Evolutionary conservation across 1,284 basidiomycete species (phyloP).

Genomic region (Rhodotorula mucilaginosa): DNA sequence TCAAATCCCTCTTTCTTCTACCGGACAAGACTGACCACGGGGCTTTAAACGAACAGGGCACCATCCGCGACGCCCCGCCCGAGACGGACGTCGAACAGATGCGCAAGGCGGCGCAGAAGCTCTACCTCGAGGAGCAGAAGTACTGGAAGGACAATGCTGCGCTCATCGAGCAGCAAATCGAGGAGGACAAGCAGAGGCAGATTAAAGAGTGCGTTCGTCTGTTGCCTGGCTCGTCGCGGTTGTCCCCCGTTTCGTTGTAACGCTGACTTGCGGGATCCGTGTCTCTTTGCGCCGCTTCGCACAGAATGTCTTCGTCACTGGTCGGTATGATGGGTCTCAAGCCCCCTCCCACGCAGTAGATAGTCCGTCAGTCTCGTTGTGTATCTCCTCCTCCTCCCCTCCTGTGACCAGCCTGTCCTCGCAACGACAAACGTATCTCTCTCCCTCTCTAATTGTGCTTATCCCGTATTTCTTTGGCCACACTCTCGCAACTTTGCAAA

Average conservation of each 20-base stretch:
- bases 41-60: not conserved
- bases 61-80: conserved; percentile 45
- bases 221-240: not conserved
- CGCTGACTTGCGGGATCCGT: not conserved
- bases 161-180: conserved; percentile 71
- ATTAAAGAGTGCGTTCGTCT: conserved; percentile 55
- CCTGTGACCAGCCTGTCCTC: no score
- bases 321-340: conserved; percentile 32
- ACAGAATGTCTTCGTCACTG: conserved; percentile 30
- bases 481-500: no score
- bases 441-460: no score
- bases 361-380: no score
- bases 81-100: conserved; percentile 84
- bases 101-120: conserved; percentile 76
- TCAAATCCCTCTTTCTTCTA: not conserved
- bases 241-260: no score
- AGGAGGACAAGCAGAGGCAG: conserved; percentile 78
- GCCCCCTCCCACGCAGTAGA: conserved; percentile 11
- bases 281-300: not conserved
- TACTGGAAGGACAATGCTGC: conserved; percentile 79
- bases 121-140: conserved; percentile 82
- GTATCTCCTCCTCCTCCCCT: no score
- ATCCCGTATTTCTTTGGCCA: no score
- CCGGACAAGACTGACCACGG: not conserved
- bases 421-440: no score